Evolutionary conservation across 2,329 filamentous ascomycete species (phyloP).

Genomic region (Cladophialophora yegresii): DNA sequence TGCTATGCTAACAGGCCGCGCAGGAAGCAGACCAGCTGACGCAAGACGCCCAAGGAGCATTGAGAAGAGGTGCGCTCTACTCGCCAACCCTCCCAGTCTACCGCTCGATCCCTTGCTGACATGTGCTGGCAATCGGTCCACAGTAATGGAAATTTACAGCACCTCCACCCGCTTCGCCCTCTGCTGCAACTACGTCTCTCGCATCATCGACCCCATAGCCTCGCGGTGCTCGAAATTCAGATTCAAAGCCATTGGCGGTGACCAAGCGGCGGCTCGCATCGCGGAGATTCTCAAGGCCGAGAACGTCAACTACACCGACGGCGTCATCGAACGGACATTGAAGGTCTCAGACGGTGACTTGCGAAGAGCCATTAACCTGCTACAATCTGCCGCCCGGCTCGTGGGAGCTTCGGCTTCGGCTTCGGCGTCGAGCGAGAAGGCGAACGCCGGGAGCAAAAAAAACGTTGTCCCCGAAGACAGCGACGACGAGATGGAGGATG

Average conservation of each 20-base stretch:
- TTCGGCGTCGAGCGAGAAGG: conserved; percentile 26
- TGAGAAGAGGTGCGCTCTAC: conserved; percentile 53
- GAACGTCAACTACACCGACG: conserved; percentile 72
- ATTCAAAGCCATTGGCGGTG: conserved; percentile 92
- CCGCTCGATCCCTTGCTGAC: background rate
- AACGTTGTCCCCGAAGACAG: conserved; percentile 51
- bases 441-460: conserved; percentile 47
- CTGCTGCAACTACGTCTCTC: conserved; percentile 97
- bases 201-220: conserved; percentile 95
- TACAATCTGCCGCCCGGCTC: conserved; percentile 90
- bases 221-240: conserved; percentile 93
- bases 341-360: conserved; percentile 90
- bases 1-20: background rate
- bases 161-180: conserved; percentile 96
- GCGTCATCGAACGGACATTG: conserved; percentile 80
- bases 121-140: background rate
- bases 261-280: conserved; percentile 75
- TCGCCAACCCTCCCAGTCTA: background rate
- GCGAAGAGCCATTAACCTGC: conserved; percentile 90
- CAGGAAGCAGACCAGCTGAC: conserved; percentile 87
- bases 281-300: conserved; percentile 81
- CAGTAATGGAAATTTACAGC: conserved; percentile 98
- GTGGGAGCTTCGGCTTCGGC: conserved; percentile 64
- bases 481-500: conserved; percentile 64
- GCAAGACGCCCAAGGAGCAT: conserved; percentile 86